A percentile compares a stretch with the other conserved stretches of the same genome.
Evolutionary conservation across 140 eudicot genomes (phyloP).

Genomic region (Erigeron philadelphicus): DNA sequence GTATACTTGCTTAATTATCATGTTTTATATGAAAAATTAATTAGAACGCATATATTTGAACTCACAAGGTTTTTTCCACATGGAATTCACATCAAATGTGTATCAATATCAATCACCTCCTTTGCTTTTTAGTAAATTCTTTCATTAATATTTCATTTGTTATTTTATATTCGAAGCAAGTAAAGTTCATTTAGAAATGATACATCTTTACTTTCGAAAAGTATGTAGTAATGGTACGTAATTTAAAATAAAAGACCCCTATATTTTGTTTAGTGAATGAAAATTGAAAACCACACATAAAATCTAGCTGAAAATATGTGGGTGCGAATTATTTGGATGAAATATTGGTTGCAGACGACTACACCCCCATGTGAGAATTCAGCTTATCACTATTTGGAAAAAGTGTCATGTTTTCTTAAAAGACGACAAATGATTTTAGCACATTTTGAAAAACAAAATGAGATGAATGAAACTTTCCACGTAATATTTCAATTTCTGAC

Average conservation of each 20-base stretch:
- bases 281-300: slow-evolving; percentile 24
- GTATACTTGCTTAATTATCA: slow-evolving; percentile 11
- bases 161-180: too few species aligned
- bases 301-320: slow-evolving; percentile 23
- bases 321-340: slow-evolving; percentile 22
- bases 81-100: too few species aligned
- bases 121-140: too few species aligned
- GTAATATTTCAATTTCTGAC: slow-evolving; percentile 28
- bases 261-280: slow-evolving; percentile 8
- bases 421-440: slow-evolving; percentile 5
- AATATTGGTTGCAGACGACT: slow-evolving; percentile 26
- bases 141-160: too few species aligned
- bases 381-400: slow-evolving; percentile 24
- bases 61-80: too few species aligned
- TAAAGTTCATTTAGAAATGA: too few species aligned
- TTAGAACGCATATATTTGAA: too few species aligned
- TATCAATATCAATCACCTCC: too few species aligned
- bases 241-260: too few species aligned
- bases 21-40: slow-evolving; percentile 11
- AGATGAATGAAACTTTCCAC: slow-evolving; percentile 23
- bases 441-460: background rate
- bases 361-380: slow-evolving; percentile 31
- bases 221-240: too few species aligned
- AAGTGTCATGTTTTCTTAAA: slow-evolving; percentile 25
- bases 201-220: too few species aligned